Conservation (phyloP, 1,139 yeast species). For the Kodamaea plutei region DNA sequence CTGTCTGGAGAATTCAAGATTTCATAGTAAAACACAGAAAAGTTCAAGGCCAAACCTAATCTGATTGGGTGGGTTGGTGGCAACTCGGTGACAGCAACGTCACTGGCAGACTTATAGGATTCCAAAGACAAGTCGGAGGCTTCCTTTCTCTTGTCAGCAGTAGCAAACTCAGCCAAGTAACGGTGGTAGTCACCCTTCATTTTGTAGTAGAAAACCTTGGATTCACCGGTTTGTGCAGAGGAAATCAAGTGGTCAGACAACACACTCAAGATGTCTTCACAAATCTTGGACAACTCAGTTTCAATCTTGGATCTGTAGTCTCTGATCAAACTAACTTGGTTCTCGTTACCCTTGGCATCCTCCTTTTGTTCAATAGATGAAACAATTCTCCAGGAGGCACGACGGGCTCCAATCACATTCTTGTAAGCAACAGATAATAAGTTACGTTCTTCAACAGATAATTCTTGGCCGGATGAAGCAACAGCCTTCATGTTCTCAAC, state of each 20-base stretch:
- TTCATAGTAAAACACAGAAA: conserved; percentile 97
- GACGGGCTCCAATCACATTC: conserved; percentile 97
- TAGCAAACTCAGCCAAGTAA: conserved; percentile 95
- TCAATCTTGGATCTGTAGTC: conserved; percentile 95
- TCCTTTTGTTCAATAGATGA: conserved; percentile 97
- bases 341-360: conserved; percentile 89
- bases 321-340: conserved; percentile 85
- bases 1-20: conserved; percentile 96
- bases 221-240: conserved; percentile 93
- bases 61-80: conserved; percentile 99
- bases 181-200: conserved; percentile 99
- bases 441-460: conserved; percentile 97
- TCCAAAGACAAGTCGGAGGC: conserved; percentile 92
- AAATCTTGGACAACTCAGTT: conserved; percentile 85
- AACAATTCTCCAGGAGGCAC: conserved; percentile 99
- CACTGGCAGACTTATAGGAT: conserved; percentile 93
- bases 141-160: conserved; percentile 84
- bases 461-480: conserved; percentile 92
- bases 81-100: conserved; percentile 92
- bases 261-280: conserved; percentile 89
- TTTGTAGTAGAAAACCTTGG: conserved; percentile 96
- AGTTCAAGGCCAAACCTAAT: conserved; percentile 95
- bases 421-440: conserved; percentile 95
- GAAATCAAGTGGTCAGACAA: conserved; percentile 88
- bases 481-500: conserved; percentile 98